phyloP scores from a whole-genome alignment of 768 basidiomycete species.

The Termitomyces sp. region DNA sequence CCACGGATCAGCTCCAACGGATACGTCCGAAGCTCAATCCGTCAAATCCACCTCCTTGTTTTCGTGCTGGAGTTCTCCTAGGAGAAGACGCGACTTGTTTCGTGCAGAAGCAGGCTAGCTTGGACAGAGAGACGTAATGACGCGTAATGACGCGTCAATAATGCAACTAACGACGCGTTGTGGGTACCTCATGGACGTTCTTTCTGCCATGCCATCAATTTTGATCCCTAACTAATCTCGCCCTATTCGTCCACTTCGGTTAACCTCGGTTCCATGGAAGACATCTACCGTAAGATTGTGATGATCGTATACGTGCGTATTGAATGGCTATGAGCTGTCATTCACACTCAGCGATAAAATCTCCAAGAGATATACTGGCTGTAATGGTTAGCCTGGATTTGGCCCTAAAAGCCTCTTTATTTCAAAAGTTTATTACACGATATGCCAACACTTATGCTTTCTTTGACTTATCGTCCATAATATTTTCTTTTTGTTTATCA shows the following conservation, averaged over 20 bases:
- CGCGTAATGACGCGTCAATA: slow-evolving; percentile 44
- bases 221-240: slow-evolving; percentile 20
- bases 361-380: neutral
- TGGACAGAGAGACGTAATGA: slow-evolving; percentile 25
- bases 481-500: too few relatives aligned
- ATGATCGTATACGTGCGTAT: neutral
- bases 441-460: neutral
- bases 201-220: slow-evolving; percentile 15
- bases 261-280: slow-evolving; percentile 20
- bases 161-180: slow-evolving; percentile 10
- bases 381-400: neutral
- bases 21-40: slow-evolving; percentile 13
- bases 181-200: slow-evolving; percentile 12
- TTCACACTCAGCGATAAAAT: neutral
- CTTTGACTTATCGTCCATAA: too few relatives aligned
- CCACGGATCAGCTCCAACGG: slow-evolving; percentile 31
- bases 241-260: slow-evolving; percentile 15
- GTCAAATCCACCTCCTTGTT: slow-evolving; percentile 1
- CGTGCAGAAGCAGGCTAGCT: neutral
- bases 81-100: slow-evolving; percentile 9
- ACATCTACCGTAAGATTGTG: neutral
- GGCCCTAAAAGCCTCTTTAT: neutral
- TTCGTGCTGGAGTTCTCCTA: neutral
- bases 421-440: neutral
- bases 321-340: neutral